Evolutionary conservation across 2,329 filamentous ascomycete species (phyloP).

Genomic region (Colletotrichum siamense): DNA sequence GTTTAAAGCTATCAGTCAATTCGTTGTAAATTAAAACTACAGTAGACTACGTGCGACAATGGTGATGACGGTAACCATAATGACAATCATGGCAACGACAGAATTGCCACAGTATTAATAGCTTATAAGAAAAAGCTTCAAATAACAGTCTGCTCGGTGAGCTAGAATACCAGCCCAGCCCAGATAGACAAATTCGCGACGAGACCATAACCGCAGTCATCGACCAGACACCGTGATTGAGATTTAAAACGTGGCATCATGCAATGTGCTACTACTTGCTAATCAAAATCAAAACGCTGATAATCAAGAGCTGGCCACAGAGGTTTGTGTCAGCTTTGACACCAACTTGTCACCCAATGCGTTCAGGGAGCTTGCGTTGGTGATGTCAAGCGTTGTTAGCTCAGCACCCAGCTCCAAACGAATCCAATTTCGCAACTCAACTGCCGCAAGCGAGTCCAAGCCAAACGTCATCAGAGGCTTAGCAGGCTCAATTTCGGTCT

Average conservation of each 20-base stretch:
- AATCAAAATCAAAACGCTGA: not conserved
- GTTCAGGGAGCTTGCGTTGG: constrained; percentile 28
- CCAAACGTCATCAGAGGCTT: constrained; percentile 32
- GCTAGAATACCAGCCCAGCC: too few relatives aligned
- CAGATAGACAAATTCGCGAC: not conserved
- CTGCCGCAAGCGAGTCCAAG: constrained; percentile 32
- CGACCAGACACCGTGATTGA: not conserved
- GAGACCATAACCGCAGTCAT: not conserved
- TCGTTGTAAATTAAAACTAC: too few relatives aligned
- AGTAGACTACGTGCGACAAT: too few relatives aligned
- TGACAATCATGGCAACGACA: too few relatives aligned
- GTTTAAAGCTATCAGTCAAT: too few relatives aligned
- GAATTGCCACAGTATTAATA: too few relatives aligned
- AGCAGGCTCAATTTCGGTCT: constrained; percentile 26
- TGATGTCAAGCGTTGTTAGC: constrained; percentile 32
- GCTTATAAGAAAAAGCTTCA: too few relatives aligned
- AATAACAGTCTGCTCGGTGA: too few relatives aligned
- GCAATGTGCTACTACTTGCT: not conserved
- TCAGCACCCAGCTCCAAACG: constrained; percentile 28
- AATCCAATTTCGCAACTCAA: constrained; percentile 33
- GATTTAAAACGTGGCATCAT: not conserved
- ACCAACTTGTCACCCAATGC: constrained; percentile 32
- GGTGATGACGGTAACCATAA: too few relatives aligned
- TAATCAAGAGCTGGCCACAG: not conserved
- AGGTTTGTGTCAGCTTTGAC: not conserved